Conservation (phyloP, 2,329 filamentous ascomycete genomes). For the Claviceps monticola region DNA sequence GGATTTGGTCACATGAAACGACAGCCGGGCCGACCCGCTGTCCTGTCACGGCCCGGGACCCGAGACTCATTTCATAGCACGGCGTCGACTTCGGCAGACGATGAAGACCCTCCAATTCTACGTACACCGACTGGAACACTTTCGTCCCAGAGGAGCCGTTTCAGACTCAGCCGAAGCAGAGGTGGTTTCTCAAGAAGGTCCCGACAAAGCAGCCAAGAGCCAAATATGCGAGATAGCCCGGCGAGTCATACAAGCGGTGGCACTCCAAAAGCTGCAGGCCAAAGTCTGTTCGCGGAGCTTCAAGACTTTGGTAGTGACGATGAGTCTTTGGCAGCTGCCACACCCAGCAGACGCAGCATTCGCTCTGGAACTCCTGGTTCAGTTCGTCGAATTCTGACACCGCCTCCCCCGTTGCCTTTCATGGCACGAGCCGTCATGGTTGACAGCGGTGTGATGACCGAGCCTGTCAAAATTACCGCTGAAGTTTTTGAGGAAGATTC, state of each 20-base stretch:
- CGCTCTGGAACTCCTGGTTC: slow-evolving; percentile 37
- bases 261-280: slow-evolving; percentile 40
- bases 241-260: slow-evolving; percentile 39
- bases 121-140: slow-evolving; percentile 50
- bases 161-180: slow-evolving; percentile 55
- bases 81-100: slow-evolving; percentile 72
- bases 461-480: slow-evolving; percentile 31
- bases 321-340: slow-evolving; percentile 49
- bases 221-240: slow-evolving; percentile 43
- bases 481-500: slow-evolving; percentile 5
- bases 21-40: slow-evolving; percentile 26
- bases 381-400: slow-evolving; percentile 27
- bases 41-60: slow-evolving; percentile 29
- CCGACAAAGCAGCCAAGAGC: slow-evolving; percentile 46
- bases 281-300: slow-evolving; percentile 85
- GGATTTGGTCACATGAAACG: slow-evolving; percentile 28
- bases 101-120: slow-evolving; percentile 42
- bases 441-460: slow-evolving; percentile 47
- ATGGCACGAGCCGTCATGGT: slow-evolving; percentile 42
- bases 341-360: slow-evolving; percentile 37
- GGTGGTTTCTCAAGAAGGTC: slow-evolving; percentile 45
- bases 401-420: slow-evolving; percentile 33
- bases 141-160: slow-evolving; percentile 53
- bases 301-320: slow-evolving; percentile 66
- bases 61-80: slow-evolving; percentile 70